Evolutionary conservation across 495 filamentous ascomycete genomes (phyloP), one percentile per base, ranked within the genome.

Genomic region (Xylaria bambusicola): DNA sequence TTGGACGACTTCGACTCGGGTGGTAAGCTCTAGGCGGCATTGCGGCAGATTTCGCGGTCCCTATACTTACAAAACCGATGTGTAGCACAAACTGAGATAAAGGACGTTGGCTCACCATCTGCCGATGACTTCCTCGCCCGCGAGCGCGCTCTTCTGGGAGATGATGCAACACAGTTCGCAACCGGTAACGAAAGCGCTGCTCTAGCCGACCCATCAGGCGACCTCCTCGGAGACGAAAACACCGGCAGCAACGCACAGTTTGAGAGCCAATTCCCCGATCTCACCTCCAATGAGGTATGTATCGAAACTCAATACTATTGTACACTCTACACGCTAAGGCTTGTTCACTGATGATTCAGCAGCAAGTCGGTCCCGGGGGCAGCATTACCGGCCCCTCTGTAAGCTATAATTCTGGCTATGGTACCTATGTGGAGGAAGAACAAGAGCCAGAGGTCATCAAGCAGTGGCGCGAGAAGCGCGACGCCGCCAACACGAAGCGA

Each of bases 1-100:
- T 78, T 98, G 71, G 94, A 98, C 73, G 94, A 98, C 71, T 92
- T 98, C 74, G 89, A 93, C 69, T 91, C 88, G 54, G 93, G 93
- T 85, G 83, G 80, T 88, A 79, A 72, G 73, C 46, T 50, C 15
- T 18, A 18, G 21, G 33, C 7, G 36, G 18, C 2, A 15, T 20
- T 3, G 17, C 29, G 15, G 10, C 6, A 42, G 3, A 12, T 6
- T 17, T 20, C 21, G 7, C 7, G 46, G 13, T 7, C 1, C 26
- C 26, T 21, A 46, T 53, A 45, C 41, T 60, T 47, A 50, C 45
- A 44, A 48, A 2, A 38, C 42, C 33, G 15, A 50, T 49, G 29
- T 21, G 20, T 24, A 79, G 79, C 71, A 61, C 78, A 80, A 64
- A 80, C 77, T 13, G 76, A 75, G 6, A 71, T 80, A 35, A 70